Evolutionary conservation across 2,329 filamentous ascomycete species (phyloP).

Genomic region (Dactylellina haptotyla): DNA sequence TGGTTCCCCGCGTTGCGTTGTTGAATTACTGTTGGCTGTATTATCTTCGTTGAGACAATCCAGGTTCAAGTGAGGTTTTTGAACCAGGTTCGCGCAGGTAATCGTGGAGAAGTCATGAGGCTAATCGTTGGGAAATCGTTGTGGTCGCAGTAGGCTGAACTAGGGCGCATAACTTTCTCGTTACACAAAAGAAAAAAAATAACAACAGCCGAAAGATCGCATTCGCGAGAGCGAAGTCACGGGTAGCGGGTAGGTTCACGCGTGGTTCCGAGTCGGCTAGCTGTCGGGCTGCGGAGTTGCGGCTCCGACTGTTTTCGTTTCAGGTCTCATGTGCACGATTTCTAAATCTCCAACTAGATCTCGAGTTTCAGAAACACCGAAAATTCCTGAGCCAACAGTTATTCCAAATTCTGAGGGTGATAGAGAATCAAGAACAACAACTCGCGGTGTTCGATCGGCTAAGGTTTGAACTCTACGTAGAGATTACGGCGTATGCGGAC

Average conservation of each 20-base stretch:
- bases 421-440: too few relatives aligned
- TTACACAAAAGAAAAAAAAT: conserved; percentile 22
- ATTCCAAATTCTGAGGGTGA: too few relatives aligned
- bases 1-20: conserved; percentile 53
- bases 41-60: conserved; percentile 35
- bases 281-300: background rate
- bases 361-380: too few relatives aligned
- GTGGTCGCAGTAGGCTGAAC: background rate
- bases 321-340: background rate
- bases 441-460: too few relatives aligned
- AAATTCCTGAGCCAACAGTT: too few relatives aligned
- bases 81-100: conserved; percentile 1
- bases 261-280: background rate
- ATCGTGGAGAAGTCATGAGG: background rate
- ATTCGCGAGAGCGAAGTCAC: conserved; percentile 7
- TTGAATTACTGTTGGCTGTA: conserved; percentile 12
- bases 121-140: conserved; percentile 3
- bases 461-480: too few relatives aligned
- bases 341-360: too few relatives aligned
- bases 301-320: conserved; percentile 6
- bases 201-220: conserved; percentile 6
- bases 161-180: background rate
- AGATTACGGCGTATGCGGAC: too few relatives aligned
- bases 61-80: background rate
- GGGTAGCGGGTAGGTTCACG: conserved; percentile 15